A percentile compares a stretch with the other conserved stretches of the same genome.
phyloP scores from a whole-genome alignment of 202 grass and related monocot genomes.

The Panicum hallii region DNA sequence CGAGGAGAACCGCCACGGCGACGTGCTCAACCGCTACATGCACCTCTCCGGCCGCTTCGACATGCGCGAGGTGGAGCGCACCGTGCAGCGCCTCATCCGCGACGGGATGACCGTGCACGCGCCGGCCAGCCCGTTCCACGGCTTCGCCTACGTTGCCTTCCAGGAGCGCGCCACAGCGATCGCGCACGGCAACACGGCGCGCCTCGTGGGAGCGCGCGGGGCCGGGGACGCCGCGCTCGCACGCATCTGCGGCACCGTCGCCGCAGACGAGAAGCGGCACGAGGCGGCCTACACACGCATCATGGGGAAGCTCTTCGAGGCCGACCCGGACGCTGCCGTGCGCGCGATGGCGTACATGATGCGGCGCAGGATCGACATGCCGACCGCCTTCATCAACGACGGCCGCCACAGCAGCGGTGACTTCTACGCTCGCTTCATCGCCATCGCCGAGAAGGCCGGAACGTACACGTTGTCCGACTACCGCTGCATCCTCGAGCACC shows the following conservation, averaged over 20 bases:
- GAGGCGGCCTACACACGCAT: constrained; percentile 56
- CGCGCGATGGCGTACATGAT: constrained; percentile 61
- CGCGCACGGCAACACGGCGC: constrained; percentile 64
- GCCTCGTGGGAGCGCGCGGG: constrained; percentile 30
- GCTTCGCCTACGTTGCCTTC: constrained; percentile 61
- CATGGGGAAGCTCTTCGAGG: constrained; percentile 56
- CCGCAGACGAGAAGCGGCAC: constrained; percentile 68
- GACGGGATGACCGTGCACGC: constrained; percentile 40
- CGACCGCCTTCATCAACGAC: constrained; percentile 48
- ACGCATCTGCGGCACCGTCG: constrained; percentile 49
- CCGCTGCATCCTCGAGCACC: constrained; percentile 53
- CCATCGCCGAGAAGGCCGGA: constrained; percentile 45
- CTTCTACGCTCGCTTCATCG: constrained; percentile 52
- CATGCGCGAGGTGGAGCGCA: constrained; percentile 45
- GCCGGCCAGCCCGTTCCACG: constrained; percentile 54
- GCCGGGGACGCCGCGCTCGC: constrained; percentile 44
- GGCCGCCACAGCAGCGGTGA: constrained; percentile 28
- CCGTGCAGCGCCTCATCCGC: constrained; percentile 35
- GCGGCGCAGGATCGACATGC: constrained; percentile 61
- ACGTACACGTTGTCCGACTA: constrained; percentile 71
- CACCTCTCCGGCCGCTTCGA: constrained; percentile 41
- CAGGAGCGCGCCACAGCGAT: constrained; percentile 68
- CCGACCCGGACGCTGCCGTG: constrained; percentile 48
- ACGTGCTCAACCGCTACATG: constrained; percentile 29
- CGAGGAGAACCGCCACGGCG: constrained; percentile 70